phyloP scores from a whole-genome alignment of 2,329 filamentous ascomycete genomes.

The Tolypocladium endophyticum region DNA sequence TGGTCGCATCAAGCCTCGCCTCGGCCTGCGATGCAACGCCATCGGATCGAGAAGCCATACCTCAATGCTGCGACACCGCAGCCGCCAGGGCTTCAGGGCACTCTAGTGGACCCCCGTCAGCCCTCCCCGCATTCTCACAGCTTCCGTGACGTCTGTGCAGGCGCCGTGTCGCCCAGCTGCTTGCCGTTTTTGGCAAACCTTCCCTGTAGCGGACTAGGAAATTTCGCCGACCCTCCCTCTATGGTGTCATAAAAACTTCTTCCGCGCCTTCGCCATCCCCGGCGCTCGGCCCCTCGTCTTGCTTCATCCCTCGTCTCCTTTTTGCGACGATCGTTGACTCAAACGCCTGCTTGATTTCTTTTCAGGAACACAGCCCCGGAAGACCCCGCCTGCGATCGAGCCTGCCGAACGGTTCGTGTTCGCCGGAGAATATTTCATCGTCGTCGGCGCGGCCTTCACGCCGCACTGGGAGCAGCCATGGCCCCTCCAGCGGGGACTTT shows the following conservation, averaged over 20 bases:
- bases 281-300: not conserved
- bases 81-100: not conserved
- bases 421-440: not conserved
- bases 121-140: not conserved
- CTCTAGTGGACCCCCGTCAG: not conserved
- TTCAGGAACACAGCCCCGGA: not conserved
- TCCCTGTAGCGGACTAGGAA: not conserved
- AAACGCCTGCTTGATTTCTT: not conserved
- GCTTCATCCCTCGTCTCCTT: not conserved
- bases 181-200: not conserved
- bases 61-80: not conserved
- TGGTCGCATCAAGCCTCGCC: not conserved
- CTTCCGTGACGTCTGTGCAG: not conserved
- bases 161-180: not conserved
- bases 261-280: not conserved
- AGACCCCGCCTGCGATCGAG: not conserved
- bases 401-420: not conserved
- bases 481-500: slow-evolving; percentile 44
- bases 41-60: not conserved
- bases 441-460: not conserved
- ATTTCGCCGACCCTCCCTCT: not conserved
- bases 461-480: slow-evolving; percentile 23
- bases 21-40: not conserved
- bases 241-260: not conserved
- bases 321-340: not conserved